Conservation (phyloP, 805 yeast genomes). For the Schizosaccharomyces cryophilus region DNA sequence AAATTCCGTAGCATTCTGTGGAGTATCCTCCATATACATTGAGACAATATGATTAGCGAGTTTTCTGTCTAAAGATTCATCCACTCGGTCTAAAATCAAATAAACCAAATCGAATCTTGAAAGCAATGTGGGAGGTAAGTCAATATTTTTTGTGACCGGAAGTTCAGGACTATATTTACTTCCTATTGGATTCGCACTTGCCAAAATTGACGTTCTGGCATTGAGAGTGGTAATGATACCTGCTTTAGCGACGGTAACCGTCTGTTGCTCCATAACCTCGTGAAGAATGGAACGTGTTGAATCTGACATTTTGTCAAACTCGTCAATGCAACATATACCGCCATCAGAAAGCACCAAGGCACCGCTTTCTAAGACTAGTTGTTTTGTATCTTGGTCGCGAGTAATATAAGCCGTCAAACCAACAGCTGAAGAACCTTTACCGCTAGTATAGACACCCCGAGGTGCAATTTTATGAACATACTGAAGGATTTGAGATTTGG, state of each 20-base stretch:
- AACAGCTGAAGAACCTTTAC: constrained; percentile 96
- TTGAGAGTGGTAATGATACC: constrained; percentile 92
- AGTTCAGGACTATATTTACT: constrained; percentile 85
- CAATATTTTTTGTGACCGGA: constrained; percentile 88
- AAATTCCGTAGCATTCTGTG: constrained; percentile 34
- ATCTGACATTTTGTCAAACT: constrained; percentile 93
- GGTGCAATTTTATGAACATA: constrained; percentile 96
- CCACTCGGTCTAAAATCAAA: constrained; percentile 75
- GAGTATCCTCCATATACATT: constrained; percentile 73
- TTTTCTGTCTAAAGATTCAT: constrained; percentile 58
- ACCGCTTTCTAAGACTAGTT: constrained; percentile 81
- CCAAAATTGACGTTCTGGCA: constrained; percentile 86
- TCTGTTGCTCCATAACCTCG: constrained; percentile 98
- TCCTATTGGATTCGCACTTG: constrained; percentile 92
- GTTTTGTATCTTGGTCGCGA: constrained; percentile 79
- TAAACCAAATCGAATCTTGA: constrained; percentile 91
- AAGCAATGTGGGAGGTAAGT: constrained; percentile 81
- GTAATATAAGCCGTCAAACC: constrained; percentile 95
- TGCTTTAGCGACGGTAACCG: constrained; percentile 92
- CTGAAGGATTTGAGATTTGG: constrained; percentile 81
- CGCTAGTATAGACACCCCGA: constrained; percentile 91
- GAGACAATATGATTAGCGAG: constrained; percentile 76
- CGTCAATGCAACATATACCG: constrained; percentile 96
- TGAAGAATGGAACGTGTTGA: constrained; percentile 83
- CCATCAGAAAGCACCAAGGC: constrained; percentile 92